Evolutionary conservation across 768 basidiomycete species (phyloP).

Genomic region (Calvatia gigantea): DNA sequence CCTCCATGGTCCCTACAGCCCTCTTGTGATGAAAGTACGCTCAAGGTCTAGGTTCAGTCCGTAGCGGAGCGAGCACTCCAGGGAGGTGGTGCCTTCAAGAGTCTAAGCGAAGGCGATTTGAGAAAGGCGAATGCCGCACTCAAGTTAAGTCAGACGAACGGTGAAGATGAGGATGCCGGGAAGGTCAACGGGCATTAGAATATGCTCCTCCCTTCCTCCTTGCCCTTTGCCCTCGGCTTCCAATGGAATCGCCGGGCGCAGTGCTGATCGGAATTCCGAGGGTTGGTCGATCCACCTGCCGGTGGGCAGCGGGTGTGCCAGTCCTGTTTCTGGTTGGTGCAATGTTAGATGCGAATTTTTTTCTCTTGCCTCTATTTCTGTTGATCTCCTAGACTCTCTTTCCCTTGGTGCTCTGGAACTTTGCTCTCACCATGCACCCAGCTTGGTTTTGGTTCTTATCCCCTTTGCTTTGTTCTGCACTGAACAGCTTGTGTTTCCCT

Average conservation of each 20-base stretch:
- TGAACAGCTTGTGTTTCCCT: too few relatives aligned
- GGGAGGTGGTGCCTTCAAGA: slow-evolving; percentile 76
- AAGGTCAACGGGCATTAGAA: background rate
- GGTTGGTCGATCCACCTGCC: too few relatives aligned
- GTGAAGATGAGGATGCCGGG: slow-evolving; percentile 5
- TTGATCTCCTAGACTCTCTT: background rate
- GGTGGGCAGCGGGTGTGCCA: too few relatives aligned
- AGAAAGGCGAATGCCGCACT: slow-evolving; percentile 79
- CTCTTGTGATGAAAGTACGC: slow-evolving; percentile 86
- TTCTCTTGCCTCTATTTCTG: background rate
- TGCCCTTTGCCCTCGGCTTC: background rate
- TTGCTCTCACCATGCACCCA: background rate
- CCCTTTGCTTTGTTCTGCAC: too few relatives aligned
- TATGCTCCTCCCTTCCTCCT: background rate
- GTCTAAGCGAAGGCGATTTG: slow-evolving; percentile 85
- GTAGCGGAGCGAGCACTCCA: slow-evolving; percentile 75
- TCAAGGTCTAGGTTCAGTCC: slow-evolving; percentile 76
- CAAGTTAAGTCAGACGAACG: slow-evolving; percentile 51
- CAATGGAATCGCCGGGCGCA: background rate
- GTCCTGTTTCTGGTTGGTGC: too few relatives aligned
- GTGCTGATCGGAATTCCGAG: too few relatives aligned
- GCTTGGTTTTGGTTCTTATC: background rate
- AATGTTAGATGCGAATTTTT: background rate
- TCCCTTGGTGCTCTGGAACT: background rate
- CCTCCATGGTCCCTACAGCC: slow-evolving; percentile 42